Conservation (phyloP, 1,139 yeast genomes). For the Wickerhamiella pararugosa region DNA sequence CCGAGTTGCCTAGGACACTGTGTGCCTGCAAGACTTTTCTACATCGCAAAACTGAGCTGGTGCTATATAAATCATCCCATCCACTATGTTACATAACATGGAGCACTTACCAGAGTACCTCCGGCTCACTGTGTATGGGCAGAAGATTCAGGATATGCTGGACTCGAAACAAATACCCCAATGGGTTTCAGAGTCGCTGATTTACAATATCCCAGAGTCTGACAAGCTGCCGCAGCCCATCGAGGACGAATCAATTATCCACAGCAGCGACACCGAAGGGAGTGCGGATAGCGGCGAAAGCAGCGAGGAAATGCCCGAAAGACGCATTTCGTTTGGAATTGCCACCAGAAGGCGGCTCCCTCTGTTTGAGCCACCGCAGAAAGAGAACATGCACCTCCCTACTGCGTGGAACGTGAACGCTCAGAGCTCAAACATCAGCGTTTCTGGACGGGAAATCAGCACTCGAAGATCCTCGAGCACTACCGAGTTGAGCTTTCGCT, state of each 20-base stretch:
- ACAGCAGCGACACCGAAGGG: background rate
- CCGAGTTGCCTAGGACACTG: too few species aligned
- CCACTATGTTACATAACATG: background rate
- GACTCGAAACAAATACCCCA: background rate
- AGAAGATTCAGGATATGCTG: background rate
- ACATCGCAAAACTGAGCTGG: too few species aligned
- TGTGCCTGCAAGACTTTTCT: too few species aligned
- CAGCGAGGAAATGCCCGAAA: background rate
- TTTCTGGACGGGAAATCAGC: too few species aligned
- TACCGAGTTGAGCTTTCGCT: too few species aligned
- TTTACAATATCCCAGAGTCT: background rate
- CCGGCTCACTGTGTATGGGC: slow-evolving; percentile 6
- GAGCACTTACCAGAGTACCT: slow-evolving; percentile 6
- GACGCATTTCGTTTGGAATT: background rate
- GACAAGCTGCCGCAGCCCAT: background rate
- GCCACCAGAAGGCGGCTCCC: too few species aligned
- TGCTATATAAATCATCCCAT: too few species aligned
- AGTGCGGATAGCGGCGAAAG: background rate
- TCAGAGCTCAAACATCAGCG: background rate
- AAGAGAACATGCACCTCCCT: slow-evolving; percentile 1
- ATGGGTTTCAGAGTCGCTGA: slow-evolving; percentile 1
- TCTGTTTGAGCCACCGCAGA: too few species aligned
- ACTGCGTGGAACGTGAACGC: slow-evolving; percentile 2
- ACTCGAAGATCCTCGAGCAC: too few species aligned
- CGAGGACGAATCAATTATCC: background rate